Base-by-base conservation (phyloP, 306 rosid genomes). In the Cucumis melo region DNA sequence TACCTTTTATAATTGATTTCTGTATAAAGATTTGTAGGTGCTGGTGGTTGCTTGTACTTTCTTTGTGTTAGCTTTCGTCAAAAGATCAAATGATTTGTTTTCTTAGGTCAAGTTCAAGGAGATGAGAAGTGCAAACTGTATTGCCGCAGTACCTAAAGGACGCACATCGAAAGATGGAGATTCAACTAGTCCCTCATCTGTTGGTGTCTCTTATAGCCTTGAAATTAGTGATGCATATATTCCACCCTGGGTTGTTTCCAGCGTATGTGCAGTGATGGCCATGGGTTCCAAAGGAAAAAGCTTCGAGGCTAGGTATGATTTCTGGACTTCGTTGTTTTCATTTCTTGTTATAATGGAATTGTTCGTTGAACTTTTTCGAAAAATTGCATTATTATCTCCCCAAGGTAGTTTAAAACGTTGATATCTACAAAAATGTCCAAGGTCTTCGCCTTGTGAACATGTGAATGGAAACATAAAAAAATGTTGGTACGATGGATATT, bases 281-380 rank as follows among this genome's bases (percentile, higher is more conserved):
- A 72, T 94, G 87, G 72, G 92, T 10, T 90, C 96, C 6, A 88
- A 87, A 85, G 96, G 89, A 79, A 87, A 65, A 86, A 89, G 85
- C 87, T 95, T 92, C n/a, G 99, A 88, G 79, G 93, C 99, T 57
- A 92, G 98, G 99, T 95, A 90, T 27, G 82, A 39, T 58, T 21
- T 53, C 57, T 34, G 29, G 29, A 27, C 29, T 27, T 27, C 29
- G 12, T 54, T 24, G 23, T 76, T 27, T 50, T 48, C 74, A 54
- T 32, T 32, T 32, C 34, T 24, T 53, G 19, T 42, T 59, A 46
- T 5, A 44, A 21, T 44, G 5, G 55, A 44, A 68, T 19, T 53
- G 21, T 68, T 9, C 2, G 17, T 20, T 66, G 29, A 66, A 10
- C 17, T n/a, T 10, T 64, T 36, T 34, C 3, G 7, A 27, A 60